Conservation (phyloP, 306 rosid genomes). For the Inga laurina region DNA sequence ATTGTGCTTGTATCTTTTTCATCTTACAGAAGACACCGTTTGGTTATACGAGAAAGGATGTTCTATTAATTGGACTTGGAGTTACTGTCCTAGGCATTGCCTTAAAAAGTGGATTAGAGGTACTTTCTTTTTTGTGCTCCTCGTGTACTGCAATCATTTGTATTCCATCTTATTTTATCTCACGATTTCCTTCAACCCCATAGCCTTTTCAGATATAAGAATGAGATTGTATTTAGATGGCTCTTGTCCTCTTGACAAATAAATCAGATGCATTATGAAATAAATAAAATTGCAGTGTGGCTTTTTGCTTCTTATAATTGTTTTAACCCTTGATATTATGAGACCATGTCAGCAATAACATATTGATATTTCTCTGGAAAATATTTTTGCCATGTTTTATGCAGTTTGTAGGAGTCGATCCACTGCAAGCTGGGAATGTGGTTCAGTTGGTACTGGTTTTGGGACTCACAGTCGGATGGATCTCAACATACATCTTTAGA, state of each 20-base stretch:
- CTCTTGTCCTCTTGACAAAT: background rate
- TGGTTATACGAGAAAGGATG: slow-evolving; percentile 95
- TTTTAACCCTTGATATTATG: background rate
- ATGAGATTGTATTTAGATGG: background rate
- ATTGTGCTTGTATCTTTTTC: slow-evolving; percentile 5
- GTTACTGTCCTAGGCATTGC: slow-evolving; percentile 75
- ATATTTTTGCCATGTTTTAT: slow-evolving; percentile 27
- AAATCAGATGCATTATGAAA: background rate
- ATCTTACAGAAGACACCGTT: slow-evolving; percentile 61
- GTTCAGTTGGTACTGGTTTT: slow-evolving; percentile 92
- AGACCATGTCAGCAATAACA: background rate
- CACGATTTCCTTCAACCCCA: background rate
- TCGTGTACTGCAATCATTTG: background rate
- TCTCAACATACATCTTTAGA: slow-evolving; percentile 86
- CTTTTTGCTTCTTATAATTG: background rate
- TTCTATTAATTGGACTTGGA: slow-evolving; percentile 83
- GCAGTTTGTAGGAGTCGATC: slow-evolving; percentile 86
- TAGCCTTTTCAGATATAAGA: slow-evolving; percentile 4
- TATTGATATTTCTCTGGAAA: slow-evolving; percentile 15
- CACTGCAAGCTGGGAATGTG: slow-evolving; percentile 93
- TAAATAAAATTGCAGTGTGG: background rate
- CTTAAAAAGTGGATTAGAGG: slow-evolving; percentile 92
- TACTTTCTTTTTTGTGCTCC: slow-evolving; percentile 29
- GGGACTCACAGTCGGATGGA: slow-evolving; percentile 95
- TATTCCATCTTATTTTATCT: background rate